Percentiles rank a stretch among this genome's conserved stretches.
Conservation (phyloP, 192 early-diverging fungal genomes). For the Polychytrium aggregatum region DNA sequence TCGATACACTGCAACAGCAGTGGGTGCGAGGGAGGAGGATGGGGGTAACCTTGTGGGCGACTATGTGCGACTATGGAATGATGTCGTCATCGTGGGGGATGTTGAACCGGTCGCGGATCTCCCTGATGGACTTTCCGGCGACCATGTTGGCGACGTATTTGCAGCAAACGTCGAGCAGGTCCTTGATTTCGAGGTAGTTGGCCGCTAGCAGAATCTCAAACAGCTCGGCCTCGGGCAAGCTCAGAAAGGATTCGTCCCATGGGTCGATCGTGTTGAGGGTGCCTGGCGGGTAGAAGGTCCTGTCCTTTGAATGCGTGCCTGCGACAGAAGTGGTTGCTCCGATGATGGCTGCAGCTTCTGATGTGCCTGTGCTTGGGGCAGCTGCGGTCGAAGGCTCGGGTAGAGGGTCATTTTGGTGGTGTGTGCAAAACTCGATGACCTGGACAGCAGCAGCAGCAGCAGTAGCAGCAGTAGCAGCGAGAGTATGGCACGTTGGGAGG, state of each 20-base stretch:
- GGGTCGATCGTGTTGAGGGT: conserved; percentile 65
- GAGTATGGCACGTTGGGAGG: not conserved
- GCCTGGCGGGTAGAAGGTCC: no score
- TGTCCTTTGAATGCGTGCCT: conserved; percentile 37
- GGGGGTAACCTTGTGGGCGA: no score
- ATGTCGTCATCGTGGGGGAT: not conserved
- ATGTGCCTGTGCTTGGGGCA: no score
- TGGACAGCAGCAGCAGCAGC: no score
- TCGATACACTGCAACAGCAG: no score
- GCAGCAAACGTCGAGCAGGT: conserved; percentile 44
- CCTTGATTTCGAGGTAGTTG: conserved; percentile 71
- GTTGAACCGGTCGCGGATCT: conserved; percentile 3
- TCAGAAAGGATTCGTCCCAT: conserved; percentile 71
- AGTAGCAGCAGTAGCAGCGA: not conserved
- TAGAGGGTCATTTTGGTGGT: conserved; percentile 63
- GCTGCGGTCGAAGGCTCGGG: conserved; percentile 33
- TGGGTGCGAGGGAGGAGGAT: no score
- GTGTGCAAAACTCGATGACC: conserved; percentile 74
- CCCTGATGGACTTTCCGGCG: no score
- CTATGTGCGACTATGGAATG: no score
- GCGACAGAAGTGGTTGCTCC: no score
- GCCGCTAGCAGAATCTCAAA: conserved; percentile 78
- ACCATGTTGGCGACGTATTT: no score
- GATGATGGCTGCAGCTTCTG: conserved; percentile 37
- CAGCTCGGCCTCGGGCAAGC: conserved; percentile 67